These are phyloP conservation scores for Syncephalastrum monosporum DNA, from an alignment of 371 early-diverging fungal species.

Conservation along the genomic window DNA sequence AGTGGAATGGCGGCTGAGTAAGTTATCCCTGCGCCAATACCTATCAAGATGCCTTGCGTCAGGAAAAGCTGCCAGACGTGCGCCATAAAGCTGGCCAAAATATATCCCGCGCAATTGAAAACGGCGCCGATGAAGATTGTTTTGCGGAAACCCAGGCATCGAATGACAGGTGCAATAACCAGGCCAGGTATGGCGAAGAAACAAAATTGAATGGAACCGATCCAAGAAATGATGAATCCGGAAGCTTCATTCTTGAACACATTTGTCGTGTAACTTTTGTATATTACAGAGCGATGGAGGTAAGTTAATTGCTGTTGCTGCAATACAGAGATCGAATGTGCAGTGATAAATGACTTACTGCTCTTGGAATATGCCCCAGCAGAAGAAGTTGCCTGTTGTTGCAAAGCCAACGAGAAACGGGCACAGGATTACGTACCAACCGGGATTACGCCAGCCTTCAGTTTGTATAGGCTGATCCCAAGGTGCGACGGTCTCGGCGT, in stretches of 20 bases:
- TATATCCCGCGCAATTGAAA: conserved; percentile 20
- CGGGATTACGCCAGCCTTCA: conserved; percentile 36
- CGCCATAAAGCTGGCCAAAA: conserved; percentile 43
- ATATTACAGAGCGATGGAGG: too few species aligned
- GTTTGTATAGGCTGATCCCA: conserved; percentile 17
- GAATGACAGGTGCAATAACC: conserved; percentile 55
- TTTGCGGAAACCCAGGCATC: conserved; percentile 45
- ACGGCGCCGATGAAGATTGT: conserved; percentile 50
- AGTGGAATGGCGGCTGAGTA: conserved; percentile 35
- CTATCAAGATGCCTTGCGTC: conserved; percentile 14
- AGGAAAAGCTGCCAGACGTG: conserved; percentile 51
- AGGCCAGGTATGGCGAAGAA: conserved; percentile 1
- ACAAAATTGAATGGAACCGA: too few species aligned
- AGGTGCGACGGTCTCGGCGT: not conserved
- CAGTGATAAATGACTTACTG: conserved; percentile 2
- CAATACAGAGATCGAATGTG: too few species aligned
- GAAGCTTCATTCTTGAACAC: too few species aligned
- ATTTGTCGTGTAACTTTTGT: too few species aligned
- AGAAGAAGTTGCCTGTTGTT: conserved; percentile 16
- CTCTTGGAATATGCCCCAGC: conserved; percentile 23
- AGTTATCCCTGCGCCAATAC: too few species aligned
- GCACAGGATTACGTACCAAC: conserved; percentile 14
- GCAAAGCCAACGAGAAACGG: conserved; percentile 19
- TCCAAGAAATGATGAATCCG: too few species aligned
- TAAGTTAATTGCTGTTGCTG: too few species aligned